A percentile compares a stretch with the other conserved stretches of the same genome.
These are phyloP conservation scores for Albophoma yamanashiensis DNA, from an alignment of 2,329 filamentous ascomycete species.

Conservation along the genomic window DNA sequence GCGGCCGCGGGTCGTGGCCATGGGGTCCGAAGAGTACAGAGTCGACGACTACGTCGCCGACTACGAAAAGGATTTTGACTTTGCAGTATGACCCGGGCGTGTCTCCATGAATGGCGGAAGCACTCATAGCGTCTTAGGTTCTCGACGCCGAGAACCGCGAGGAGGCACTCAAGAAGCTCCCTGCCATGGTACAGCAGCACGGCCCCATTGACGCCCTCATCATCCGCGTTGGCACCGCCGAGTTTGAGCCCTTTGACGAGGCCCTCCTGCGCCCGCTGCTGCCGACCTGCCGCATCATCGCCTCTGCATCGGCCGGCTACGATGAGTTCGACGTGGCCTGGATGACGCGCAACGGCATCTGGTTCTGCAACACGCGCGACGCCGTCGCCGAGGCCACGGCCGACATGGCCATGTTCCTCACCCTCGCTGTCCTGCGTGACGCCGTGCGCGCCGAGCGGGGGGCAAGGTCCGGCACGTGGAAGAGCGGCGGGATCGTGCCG, in stretches of 20 bases:
- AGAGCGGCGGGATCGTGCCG: conserved; percentile 17
- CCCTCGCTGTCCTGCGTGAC: conserved; percentile 29
- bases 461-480: conserved; percentile 26
- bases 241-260: conserved; percentile 38
- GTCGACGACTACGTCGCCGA: conserved; percentile 26
- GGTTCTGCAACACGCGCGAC: conserved; percentile 43
- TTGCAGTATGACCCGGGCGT: conserved; percentile 10
- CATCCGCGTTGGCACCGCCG: conserved; percentile 36
- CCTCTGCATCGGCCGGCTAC: conserved; percentile 35
- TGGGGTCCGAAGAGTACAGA: conserved; percentile 13
- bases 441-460: conserved; percentile 26
- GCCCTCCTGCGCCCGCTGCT: conserved; percentile 27
- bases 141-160: conserved; percentile 24
- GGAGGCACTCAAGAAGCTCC: conserved; percentile 23
- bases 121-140: conserved; percentile 5
- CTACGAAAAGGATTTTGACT: conserved; percentile 26
- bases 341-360: conserved; percentile 30
- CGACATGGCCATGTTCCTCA: conserved; percentile 31
- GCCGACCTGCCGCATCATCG: conserved; percentile 32
- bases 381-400: conserved; percentile 42
- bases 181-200: conserved; percentile 19
- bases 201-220: conserved; percentile 37
- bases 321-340: conserved; percentile 34
- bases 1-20: conserved; percentile 2
- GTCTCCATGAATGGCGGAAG: not conserved